Evolutionary conservation across 179 eudicot species (phyloP).

Genomic region (Heliamphora pulchella): DNA sequence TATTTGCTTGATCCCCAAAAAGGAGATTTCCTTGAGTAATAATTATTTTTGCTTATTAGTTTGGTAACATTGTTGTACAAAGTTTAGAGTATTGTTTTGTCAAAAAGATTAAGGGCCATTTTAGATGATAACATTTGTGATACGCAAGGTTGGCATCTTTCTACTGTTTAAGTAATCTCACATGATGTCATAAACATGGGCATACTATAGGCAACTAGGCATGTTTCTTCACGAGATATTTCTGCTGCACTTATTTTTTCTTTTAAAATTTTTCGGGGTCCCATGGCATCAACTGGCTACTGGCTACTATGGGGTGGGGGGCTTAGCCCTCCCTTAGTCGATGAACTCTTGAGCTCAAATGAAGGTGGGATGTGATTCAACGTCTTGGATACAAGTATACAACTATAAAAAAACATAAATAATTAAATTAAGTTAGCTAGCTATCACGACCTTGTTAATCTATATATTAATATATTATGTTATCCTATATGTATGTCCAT

Average conservation of each 20-base stretch:
- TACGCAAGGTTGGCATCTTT: background rate
- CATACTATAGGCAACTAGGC: background rate
- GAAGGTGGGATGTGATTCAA: background rate
- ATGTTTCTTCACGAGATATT: conserved; percentile 2
- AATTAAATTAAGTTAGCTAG: too few species aligned
- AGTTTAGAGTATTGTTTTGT: too few species aligned
- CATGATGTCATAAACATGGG: background rate
- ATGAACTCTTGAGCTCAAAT: background rate
- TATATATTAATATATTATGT: too few species aligned
- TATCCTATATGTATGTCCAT: too few species aligned
- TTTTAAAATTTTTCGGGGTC: background rate
- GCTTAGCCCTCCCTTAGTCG: background rate
- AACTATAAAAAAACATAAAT: too few species aligned
- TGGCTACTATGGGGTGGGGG: background rate
- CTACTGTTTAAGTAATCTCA: background rate
- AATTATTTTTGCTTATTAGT: too few species aligned
- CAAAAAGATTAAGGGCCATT: background rate
- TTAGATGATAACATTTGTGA: too few species aligned
- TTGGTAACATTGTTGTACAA: too few species aligned
- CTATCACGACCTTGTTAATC: too few species aligned
- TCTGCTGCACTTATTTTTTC: background rate
- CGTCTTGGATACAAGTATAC: too few species aligned
- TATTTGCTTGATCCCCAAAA: too few species aligned
- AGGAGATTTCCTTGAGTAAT: too few species aligned
- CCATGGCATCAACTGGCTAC: background rate